Base-by-base conservation (phyloP, 495 filamentous ascomycete genomes). In the Lophium mytilinum region DNA sequence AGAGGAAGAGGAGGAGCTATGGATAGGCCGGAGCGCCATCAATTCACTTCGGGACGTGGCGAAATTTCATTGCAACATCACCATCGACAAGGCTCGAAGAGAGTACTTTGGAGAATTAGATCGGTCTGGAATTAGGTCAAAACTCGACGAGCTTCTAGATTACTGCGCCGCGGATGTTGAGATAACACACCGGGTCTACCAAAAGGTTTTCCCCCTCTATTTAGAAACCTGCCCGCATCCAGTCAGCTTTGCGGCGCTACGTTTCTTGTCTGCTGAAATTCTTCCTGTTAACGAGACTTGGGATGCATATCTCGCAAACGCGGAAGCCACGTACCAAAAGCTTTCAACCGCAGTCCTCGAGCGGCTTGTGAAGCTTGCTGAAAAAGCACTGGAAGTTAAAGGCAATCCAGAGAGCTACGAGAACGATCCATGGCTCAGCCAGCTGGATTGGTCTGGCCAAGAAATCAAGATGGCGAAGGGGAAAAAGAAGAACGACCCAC, bases 91-190 rank as follows among this genome's bases (percentile, higher is more conserved):
- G 71, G 82, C 83, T 9, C 80, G 85, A 50, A 80, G 93, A 54
- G 86, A 96, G 65, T 79, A 86, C 12, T 97, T 99, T 69, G 93
- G 89, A 41, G 86, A 89, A 64, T 74, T 93, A 18, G 83, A 89
- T 68, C 77, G 84, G 8, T 72, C 81, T 6, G 87, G 84, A 4
- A 77, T 96, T 9, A 52, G 80, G 37, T 75, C 63, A 14, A 85
- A 85, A 63, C 68, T 96, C 37, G 86, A 92, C 51, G 84, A 93
- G 59, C 76, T 98, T 9, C 75, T 99, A 46, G 87, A 92, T 67
- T 99, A 99, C 71, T 99, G 93, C 66, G 94, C 94, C 18, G 88
- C 90, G 2, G 93, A 99, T 77, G 92, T 96, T 35, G 84, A 83
- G 35, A 83, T 94, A 60, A 96, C 93, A 0, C 94, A 97, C 67